phyloP scores from a whole-genome alignment of 73 alveolate genomes.

The Uronychia binucleata region DNA sequence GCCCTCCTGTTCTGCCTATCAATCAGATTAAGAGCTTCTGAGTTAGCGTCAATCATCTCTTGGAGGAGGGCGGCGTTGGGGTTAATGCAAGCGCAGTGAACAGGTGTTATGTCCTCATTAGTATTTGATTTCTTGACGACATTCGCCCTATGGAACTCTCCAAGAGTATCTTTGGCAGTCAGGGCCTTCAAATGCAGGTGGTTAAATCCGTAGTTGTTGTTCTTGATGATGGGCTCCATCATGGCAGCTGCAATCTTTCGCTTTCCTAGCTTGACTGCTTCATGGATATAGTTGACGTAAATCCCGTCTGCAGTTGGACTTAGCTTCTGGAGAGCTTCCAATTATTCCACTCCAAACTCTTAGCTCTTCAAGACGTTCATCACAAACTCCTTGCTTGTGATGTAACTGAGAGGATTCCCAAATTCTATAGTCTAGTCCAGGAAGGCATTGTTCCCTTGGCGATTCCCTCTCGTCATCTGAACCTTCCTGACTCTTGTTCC shows the following conservation, averaged over 20 bases:
- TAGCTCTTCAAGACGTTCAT: constrained; percentile 49
- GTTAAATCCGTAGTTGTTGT: constrained; percentile 92
- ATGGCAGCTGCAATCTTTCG: constrained; percentile 76
- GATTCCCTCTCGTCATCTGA: constrained; percentile 92
- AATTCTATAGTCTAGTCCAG: constrained; percentile 63
- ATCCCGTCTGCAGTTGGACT: constrained; percentile 52
- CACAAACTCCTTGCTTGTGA: constrained; percentile 40
- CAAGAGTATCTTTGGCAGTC: constrained; percentile 10
- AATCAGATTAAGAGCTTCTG: constrained; percentile 70
- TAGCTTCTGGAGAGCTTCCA: constrained; percentile 73
- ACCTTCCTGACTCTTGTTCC: constrained; percentile 92
- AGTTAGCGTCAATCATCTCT: constrained; percentile 68
- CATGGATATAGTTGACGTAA: constrained; percentile 58
- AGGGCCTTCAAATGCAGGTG: constrained; percentile 90
- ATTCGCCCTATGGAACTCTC: constrained; percentile 45
- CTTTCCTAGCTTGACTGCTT: constrained; percentile 90
- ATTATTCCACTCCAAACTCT: constrained; percentile 52
- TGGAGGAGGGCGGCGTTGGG: constrained; percentile 85
- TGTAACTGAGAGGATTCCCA: constrained; percentile 14
- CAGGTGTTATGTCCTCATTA: constrained; percentile 89
- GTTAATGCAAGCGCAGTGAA: constrained; percentile 96
- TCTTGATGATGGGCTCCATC: constrained; percentile 63
- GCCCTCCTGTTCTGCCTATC: constrained; percentile 90
- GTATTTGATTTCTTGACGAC: constrained; percentile 90
- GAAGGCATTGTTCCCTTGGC: constrained; percentile 98